Conservation (phyloP, 108 stramenopile genomes). For the Skeletonema grethae region DNA sequence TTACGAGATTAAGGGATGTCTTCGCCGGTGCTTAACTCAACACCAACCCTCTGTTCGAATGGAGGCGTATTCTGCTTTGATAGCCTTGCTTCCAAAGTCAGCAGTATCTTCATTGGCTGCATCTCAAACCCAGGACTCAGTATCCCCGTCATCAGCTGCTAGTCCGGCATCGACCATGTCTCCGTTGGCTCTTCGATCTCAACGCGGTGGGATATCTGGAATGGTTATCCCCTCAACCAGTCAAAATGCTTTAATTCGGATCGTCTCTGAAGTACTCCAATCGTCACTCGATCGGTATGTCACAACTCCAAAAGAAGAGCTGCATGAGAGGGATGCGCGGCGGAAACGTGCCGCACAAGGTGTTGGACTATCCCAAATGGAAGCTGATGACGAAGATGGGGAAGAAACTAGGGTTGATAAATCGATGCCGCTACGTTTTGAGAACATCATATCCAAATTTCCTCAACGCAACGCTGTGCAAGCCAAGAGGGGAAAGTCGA, state of each 20-base stretch:
- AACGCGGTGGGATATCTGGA: constrained; percentile 1
- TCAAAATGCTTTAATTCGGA: constrained; percentile 10
- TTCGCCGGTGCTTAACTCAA: constrained; percentile 49
- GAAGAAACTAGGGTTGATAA: constrained; percentile 11
- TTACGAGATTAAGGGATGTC: constrained; percentile 43
- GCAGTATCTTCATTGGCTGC: neutral
- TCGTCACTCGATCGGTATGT: constrained; percentile 38
- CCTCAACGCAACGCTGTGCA: neutral
- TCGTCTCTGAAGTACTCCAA: constrained; percentile 25
- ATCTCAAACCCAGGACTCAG: constrained; percentile 25
- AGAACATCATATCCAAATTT: constrained; percentile 27
- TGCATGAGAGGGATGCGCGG: constrained; percentile 27
- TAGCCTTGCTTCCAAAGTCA: constrained; percentile 25
- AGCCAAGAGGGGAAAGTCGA: constrained; percentile 18
- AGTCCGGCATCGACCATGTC: neutral
- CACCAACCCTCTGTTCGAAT: constrained; percentile 41
- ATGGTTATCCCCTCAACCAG: constrained; percentile 15
- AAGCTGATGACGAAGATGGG: constrained; percentile 15
- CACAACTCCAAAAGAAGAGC: constrained; percentile 33
- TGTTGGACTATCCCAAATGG: constrained; percentile 35
- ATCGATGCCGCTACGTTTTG: constrained; percentile 40
- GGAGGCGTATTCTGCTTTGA: constrained; percentile 42
- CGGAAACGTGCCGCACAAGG: constrained; percentile 26
- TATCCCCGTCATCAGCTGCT: constrained; percentile 20
- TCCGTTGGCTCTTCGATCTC: neutral